Conservation (phyloP, 768 basidiomycete genomes). For the Trametes cingulata region DNA sequence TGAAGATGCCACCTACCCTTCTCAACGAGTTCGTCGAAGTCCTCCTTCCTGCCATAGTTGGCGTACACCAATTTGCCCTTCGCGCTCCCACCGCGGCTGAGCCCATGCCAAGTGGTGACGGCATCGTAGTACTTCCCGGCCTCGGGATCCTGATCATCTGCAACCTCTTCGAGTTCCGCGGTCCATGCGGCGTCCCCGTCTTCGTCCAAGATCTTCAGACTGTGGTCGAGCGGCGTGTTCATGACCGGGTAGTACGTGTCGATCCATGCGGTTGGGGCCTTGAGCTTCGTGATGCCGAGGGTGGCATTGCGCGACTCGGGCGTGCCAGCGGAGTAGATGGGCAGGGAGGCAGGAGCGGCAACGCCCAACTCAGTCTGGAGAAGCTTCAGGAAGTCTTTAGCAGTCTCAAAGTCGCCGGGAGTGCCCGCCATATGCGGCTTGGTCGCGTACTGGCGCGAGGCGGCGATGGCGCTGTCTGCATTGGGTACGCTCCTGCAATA, state of each 20-base stretch:
- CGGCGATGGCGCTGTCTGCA: conserved; percentile 46
- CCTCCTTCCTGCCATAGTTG: conserved; percentile 76
- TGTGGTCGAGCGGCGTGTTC: conserved; percentile 73
- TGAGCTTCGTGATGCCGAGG: conserved; percentile 45
- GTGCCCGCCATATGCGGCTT: conserved; percentile 66
- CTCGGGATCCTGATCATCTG: conserved; percentile 72
- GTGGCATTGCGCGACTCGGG: conserved; percentile 67
- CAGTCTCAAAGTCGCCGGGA: conserved; percentile 55
- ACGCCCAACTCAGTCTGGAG: conserved; percentile 70
- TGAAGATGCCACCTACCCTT: conserved; percentile 26
- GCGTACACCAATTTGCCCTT: conserved; percentile 73
- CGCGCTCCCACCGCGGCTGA: conserved; percentile 76
- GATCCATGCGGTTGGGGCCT: conserved; percentile 71
- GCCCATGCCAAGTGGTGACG: conserved; percentile 85
- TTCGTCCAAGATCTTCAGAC: conserved; percentile 63
- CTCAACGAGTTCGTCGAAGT: conserved; percentile 65
- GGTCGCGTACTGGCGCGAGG: conserved; percentile 53
- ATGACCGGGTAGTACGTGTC: conserved; percentile 88
- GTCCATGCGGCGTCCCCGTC: conserved; percentile 59
- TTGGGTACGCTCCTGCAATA: conserved; percentile 50
- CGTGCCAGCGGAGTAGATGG: conserved; percentile 74
- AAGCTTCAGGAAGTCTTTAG: conserved; percentile 63
- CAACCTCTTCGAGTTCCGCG: conserved; percentile 73
- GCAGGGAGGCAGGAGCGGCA: conserved; percentile 39
- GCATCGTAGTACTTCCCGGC: conserved; percentile 65